Evolutionary conservation across 768 basidiomycete genomes (phyloP), one percentile per base, ranked within the genome.

Genomic region (Pisolithus microcarpus): DNA sequence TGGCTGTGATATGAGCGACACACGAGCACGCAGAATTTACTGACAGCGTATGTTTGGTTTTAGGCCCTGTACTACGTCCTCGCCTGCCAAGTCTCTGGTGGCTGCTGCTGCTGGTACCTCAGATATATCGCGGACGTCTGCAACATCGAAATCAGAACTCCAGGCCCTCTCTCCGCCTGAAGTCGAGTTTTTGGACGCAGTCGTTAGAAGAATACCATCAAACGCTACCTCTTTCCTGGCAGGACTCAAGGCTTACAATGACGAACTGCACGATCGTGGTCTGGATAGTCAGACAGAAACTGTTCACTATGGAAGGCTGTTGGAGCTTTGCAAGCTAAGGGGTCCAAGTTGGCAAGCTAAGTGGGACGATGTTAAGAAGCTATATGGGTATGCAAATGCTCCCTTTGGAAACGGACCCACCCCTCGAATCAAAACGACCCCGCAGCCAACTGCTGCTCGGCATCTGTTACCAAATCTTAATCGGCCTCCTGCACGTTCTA

Each of bases 201-300:
- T 93, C 11, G 80, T 93, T 24, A 62, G 71, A 52, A 81, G 84
- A 48, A 87, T 85, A 39, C 76, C 83, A 5, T 71, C 79, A 7
- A 69, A 75, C 8, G 84, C 87, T 15, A 85, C 85, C 4, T 85
- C 85, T 0, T 91, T 91, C 60, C 73, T 88, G 37, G 77, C 80
- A 5, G 78, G 91, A n/a, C 83, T 90, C 74, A 89, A 87, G 61
- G 85, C 89, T 0, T 92, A 93, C 67, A 87, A 84, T 60, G 82
- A 87, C 51, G 78, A 91, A 19, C 69, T 92, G 21, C 76, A 78
- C 52, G 84, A 87, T 57, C 77, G 82, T 2, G 84, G 84, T 3
- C 67, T 91, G n/a, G 86, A 91, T 54, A 76, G 83, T 19, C 81
- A 84, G 55, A 73, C 78, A 7, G 91, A 91, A 63, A 86, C 87